Evolutionary conservation across 2,329 filamentous ascomycete genomes (phyloP), one percentile per base, ranked within the genome.

Genomic region (Metarhizium album): DNA sequence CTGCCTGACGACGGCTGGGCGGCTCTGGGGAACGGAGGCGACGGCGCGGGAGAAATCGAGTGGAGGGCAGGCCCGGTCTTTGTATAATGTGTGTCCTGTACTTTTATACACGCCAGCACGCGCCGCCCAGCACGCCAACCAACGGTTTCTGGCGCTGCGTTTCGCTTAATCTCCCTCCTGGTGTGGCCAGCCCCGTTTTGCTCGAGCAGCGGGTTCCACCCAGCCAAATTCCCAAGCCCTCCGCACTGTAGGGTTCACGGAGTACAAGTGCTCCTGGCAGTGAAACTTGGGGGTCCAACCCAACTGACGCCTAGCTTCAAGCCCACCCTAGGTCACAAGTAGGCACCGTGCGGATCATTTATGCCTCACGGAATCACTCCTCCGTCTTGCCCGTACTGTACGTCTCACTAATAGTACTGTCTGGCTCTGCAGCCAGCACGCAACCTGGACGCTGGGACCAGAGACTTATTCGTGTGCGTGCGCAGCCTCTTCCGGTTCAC

Each of bases 11-110:
- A n/a, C n/a, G 40, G 11, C 27, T 29, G 27, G 27, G 27, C 27
- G 27, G 27, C 40, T 40, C 7, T 16, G 5, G n/a, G 49, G 45
- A 49, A 51, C 53, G 50, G 33, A 35, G 49, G 46, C 54, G 57
- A 59, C 57, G 57, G 57, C 59, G 57, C 54, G 61, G 64, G 64
- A 59, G 63, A 64, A 68, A 67, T 63, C 62, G 64, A 64, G 67
- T 67, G 68, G 68, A 69, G 67, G 68, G 68, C 67, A 68, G 64
- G 67, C 65, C 63, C 53, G 65, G 63, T 64, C 66, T 68, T 69
- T 66, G 54, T 69, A 70, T 70, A 55, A 69, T 68, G 67, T 67
- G 64, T 65, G 62, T 64, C 64, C 61, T 70, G 65, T 67, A 70
- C 67, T 71, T 70, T 70, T 71, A 71, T 71, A 71, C 68, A 69